These are phyloP conservation scores for Cercospora canescens DNA, from an alignment of 2,329 filamentous ascomycete species.

Conservation along the genomic window DNA sequence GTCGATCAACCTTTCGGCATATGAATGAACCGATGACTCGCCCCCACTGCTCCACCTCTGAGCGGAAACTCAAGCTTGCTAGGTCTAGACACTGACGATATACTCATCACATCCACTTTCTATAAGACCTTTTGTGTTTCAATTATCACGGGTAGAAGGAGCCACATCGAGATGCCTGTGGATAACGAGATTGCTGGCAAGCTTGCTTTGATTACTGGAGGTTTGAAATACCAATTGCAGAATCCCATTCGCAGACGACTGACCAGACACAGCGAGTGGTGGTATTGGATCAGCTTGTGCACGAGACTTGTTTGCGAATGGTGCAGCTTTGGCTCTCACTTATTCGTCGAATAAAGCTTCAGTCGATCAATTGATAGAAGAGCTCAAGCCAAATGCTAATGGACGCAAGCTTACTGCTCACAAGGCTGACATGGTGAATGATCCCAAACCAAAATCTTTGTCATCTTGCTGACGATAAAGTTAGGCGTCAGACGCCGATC, in stretches of 20 bases:
- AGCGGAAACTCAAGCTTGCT: background rate
- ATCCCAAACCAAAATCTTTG: background rate
- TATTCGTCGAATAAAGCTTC: slow-evolving; percentile 55
- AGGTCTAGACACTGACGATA: background rate
- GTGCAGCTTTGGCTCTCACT: slow-evolving; percentile 59
- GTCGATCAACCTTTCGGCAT: background rate
- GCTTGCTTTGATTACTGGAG: slow-evolving; percentile 61
- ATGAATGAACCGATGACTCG: background rate
- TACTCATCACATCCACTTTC: background rate
- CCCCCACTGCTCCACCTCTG: background rate
- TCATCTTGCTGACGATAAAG: background rate
- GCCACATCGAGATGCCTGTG: slow-evolving; percentile 16
- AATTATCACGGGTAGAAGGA: background rate
- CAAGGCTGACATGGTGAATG: slow-evolving; percentile 54
- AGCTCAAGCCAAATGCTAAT: slow-evolving; percentile 24
- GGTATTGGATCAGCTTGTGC: slow-evolving; percentile 64
- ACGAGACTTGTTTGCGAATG: slow-evolving; percentile 53
- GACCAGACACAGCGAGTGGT: background rate
- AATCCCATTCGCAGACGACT: background rate
- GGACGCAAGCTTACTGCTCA: slow-evolving; percentile 53
- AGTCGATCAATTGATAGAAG: slow-evolving; percentile 47
- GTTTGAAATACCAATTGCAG: slow-evolving; percentile 40
- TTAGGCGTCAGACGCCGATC: slow-evolving; percentile 50
- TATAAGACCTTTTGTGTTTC: background rate
- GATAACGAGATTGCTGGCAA: slow-evolving; percentile 50